These are phyloP conservation scores for Pestalotiopsis sp. DNA, from an alignment of 2,329 filamentous ascomycete genomes.

Conservation along the genomic window DNA sequence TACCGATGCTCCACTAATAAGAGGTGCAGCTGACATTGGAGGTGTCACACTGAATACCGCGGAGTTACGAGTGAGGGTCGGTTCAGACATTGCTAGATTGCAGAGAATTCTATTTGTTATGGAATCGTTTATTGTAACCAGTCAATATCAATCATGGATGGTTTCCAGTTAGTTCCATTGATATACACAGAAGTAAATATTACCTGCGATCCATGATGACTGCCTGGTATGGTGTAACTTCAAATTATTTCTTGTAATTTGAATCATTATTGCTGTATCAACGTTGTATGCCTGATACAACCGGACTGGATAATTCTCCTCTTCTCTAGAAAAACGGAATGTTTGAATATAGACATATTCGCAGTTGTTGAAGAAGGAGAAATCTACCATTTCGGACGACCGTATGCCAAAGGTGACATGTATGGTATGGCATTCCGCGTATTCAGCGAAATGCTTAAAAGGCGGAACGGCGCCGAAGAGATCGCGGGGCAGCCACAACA, in stretches of 20 bases:
- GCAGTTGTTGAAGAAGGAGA: too few relatives aligned
- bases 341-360: too few relatives aligned
- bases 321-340: too few relatives aligned
- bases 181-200: too few relatives aligned
- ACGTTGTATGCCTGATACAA: too few relatives aligned
- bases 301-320: too few relatives aligned
- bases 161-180: too few relatives aligned
- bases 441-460: background rate
- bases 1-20: conserved; percentile 1
- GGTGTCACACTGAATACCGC: background rate
- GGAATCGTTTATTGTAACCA: background rate
- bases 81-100: background rate
- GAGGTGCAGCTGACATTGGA: background rate
- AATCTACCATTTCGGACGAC: background rate
- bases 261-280: too few relatives aligned
- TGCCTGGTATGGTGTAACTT: too few relatives aligned
- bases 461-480: background rate
- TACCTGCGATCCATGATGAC: too few relatives aligned
- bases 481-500: background rate
- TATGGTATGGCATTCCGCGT: background rate
- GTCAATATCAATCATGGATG: background rate
- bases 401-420: background rate
- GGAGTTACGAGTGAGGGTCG: background rate
- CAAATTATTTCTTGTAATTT: too few relatives aligned
- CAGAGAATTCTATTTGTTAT: background rate